A percentile compares a stretch with the other conserved stretches of the same genome.
phyloP scores from a whole-genome alignment of 106 monocot genomes.

The Posidonia australis region DNA sequence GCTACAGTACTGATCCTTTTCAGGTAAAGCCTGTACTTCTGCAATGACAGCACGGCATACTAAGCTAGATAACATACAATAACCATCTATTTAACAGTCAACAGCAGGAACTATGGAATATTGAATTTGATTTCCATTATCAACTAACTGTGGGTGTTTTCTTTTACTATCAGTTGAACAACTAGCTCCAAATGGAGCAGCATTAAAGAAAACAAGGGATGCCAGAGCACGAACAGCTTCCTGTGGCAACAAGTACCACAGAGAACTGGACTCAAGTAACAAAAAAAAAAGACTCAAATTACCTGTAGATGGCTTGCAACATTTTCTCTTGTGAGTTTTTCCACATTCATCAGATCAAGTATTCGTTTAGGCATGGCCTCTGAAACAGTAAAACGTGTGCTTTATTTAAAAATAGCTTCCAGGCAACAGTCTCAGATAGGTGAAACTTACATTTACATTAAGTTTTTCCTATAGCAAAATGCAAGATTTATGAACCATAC shows the following conservation, averaged over 20 bases:
- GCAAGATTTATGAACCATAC: neutral
- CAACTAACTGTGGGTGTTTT: neutral
- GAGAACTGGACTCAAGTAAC: too few relatives aligned
- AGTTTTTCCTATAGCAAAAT: too few relatives aligned
- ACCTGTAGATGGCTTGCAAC: conserved; percentile 72
- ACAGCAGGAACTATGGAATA: too few relatives aligned
- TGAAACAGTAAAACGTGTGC: conserved; percentile 9
- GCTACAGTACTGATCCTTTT: conserved; percentile 23
- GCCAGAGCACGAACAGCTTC: neutral
- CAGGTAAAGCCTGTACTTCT: conserved; percentile 79
- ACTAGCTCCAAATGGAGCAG: neutral
- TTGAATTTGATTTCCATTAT: neutral
- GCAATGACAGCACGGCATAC: conserved; percentile 17
- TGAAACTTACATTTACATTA: too few relatives aligned
- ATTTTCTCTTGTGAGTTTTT: conserved; percentile 56
- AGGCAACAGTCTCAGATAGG: too few relatives aligned
- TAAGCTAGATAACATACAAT: neutral
- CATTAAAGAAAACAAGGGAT: neutral
- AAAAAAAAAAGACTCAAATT: neutral
- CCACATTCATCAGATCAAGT: conserved; percentile 66
- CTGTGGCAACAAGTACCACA: neutral
- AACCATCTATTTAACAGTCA: neutral
- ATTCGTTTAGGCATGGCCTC: conserved; percentile 68
- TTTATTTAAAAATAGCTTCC: neutral
- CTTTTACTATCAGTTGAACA: neutral